These are phyloP conservation scores for Coemansia sp. DNA, from an alignment of 192 early-diverging fungal genomes.

Conservation along the genomic window DNA sequence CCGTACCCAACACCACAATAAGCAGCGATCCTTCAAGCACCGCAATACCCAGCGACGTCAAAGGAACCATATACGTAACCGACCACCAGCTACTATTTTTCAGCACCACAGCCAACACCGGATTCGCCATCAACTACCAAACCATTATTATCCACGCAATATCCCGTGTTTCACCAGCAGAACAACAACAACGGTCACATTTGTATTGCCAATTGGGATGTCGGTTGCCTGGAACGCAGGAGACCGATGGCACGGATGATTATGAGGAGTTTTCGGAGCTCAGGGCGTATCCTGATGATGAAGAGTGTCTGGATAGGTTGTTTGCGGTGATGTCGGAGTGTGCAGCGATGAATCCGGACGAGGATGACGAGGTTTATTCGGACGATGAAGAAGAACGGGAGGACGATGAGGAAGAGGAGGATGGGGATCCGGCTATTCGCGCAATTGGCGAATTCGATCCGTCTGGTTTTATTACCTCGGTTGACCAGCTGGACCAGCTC, in stretches of 20 bases:
- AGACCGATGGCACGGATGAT: neutral
- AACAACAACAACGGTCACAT: neutral
- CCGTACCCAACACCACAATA: neutral
- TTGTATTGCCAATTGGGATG: slow-evolving; percentile 46
- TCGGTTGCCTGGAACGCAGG: slow-evolving; percentile 14
- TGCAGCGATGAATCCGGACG: slow-evolving; percentile 33
- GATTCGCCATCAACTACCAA: slow-evolving; percentile 32
- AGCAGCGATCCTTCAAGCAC: slow-evolving; percentile 23
- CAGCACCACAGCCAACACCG: neutral
- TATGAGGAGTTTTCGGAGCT: slow-evolving; percentile 34
- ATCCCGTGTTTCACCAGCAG: slow-evolving; percentile 3
- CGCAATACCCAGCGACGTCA: neutral
- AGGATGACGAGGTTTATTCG: neutral
- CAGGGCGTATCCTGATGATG: slow-evolving; percentile 18
- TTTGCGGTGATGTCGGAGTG: slow-evolving; percentile 44
- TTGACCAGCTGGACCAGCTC: slow-evolving; percentile 29
- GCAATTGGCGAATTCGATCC: slow-evolving; percentile 24
- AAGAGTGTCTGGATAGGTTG: slow-evolving; percentile 15
- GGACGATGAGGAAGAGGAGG: neutral
- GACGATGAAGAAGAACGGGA: neutral
- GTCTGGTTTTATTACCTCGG: slow-evolving; percentile 28
- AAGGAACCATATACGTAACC: slow-evolving; percentile 23
- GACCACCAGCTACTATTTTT: slow-evolving; percentile 20
- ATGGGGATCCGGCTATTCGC: slow-evolving; percentile 4
- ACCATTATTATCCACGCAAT: slow-evolving; percentile 40